A percentile compares a stretch with the other conserved stretches of the same genome.
Evolutionary conservation across 495 filamentous ascomycete genomes (phyloP).

Genomic region (Bathelium albidoporum): DNA sequence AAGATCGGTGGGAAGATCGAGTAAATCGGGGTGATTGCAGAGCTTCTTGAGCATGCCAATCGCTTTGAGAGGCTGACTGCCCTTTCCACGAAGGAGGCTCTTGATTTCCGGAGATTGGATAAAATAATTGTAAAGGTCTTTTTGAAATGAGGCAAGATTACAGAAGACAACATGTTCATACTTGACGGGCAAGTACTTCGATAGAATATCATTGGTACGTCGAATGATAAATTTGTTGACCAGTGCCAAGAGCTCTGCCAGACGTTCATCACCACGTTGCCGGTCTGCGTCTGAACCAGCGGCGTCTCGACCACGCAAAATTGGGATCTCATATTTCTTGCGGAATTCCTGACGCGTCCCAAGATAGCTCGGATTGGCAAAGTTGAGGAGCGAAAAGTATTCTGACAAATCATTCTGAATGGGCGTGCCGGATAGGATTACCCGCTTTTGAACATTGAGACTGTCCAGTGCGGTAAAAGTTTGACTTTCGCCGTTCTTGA

Average conservation of each 20-base stretch:
- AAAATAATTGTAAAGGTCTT: conserved; percentile 91
- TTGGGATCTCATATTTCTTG: conserved; percentile 88
- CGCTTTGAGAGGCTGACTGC: conserved; percentile 90
- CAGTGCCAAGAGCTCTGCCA: conserved; percentile 65
- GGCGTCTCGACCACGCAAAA: conserved; percentile 84
- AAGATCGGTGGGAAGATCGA: conserved; percentile 73
- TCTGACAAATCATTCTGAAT: conserved; percentile 98
- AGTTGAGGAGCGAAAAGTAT: conserved; percentile 93
- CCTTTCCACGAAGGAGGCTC: conserved; percentile 83
- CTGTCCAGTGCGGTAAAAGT: conserved; percentile 85
- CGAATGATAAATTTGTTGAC: conserved; percentile 99
- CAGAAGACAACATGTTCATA: conserved; percentile 99
- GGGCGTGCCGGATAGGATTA: conserved; percentile 93
- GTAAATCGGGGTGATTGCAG: conserved; percentile 94
- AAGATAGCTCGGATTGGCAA: conserved; percentile 88
- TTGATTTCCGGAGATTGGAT: conserved; percentile 93
- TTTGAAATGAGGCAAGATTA: conserved; percentile 85
- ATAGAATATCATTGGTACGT: conserved; percentile 93
- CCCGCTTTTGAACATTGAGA: conserved; percentile 79
- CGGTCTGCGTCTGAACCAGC: conserved; percentile 76
- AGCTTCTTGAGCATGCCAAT: conserved; percentile 96
- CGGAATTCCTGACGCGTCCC: conserved; percentile 87
- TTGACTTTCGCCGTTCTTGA: conserved; percentile 95
- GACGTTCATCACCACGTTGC: conserved; percentile 72
- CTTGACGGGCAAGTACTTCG: conserved; percentile 96